These are phyloP conservation scores for Fragilaria crotonensis DNA, from an alignment of 108 stramenopile species.

Conservation along the genomic window DNA sequence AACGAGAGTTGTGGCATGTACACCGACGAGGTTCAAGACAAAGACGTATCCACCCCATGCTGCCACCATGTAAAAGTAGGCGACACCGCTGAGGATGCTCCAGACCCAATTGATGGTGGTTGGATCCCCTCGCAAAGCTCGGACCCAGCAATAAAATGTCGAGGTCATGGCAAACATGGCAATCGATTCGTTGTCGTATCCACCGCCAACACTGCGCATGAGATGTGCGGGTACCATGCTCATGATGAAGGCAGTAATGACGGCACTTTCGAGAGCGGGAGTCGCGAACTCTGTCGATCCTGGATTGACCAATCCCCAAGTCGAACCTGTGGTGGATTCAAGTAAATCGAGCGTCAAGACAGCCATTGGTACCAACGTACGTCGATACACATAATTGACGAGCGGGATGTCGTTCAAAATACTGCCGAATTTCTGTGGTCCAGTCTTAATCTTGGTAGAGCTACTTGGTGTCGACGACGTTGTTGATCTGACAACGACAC, in stretches of 20 bases:
- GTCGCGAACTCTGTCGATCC: too few species aligned
- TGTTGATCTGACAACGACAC: conserved; percentile 20
- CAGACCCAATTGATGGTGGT: conserved; percentile 46
- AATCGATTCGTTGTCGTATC: conserved; percentile 96
- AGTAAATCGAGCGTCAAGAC: conserved; percentile 10
- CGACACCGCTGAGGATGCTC: conserved; percentile 59
- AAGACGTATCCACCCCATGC: conserved; percentile 98
- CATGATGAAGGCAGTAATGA: conserved; percentile 88
- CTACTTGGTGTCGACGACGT: too few species aligned
- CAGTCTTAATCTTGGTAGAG: conserved; percentile 4
- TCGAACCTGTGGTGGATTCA: conserved; percentile 34
- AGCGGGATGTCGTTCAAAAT: conserved; percentile 56
- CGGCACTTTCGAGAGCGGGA: conserved; percentile 66
- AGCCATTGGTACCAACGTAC: conserved; percentile 13
- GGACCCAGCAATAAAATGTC: conserved; percentile 94
- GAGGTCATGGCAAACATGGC: conserved; percentile 92
- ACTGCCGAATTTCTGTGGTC: conserved; percentile 18
- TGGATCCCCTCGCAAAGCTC: conserved; percentile 48
- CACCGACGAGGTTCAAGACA: conserved; percentile 95
- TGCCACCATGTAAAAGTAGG: conserved; percentile 94
- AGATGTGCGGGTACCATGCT: conserved; percentile 90
- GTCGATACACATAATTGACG: conserved; percentile 20
- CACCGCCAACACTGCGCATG: conserved; percentile 95
- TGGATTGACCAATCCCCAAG: too few species aligned
- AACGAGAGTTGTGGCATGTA: conserved; percentile 83